Conservation (phyloP, 768 basidiomycete genomes). For the Terana coerulea region DNA sequence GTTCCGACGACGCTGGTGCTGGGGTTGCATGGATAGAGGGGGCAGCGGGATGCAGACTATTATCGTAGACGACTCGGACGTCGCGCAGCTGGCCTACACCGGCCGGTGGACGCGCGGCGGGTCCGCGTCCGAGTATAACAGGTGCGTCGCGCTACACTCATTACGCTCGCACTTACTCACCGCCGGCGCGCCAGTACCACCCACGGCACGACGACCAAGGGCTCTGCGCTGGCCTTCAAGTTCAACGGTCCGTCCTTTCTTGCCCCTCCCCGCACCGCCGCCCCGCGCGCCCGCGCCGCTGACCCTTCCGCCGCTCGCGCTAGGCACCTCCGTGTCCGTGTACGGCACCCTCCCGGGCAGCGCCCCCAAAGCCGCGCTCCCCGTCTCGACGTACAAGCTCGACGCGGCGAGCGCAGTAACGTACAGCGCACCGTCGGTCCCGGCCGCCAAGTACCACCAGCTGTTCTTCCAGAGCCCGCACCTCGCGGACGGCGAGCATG, state of each 20-base stretch:
- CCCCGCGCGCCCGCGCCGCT: background rate
- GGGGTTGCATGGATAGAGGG: too few relatives aligned
- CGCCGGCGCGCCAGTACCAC: background rate
- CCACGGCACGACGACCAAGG: background rate
- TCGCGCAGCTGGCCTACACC: background rate
- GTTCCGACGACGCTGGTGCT: too few relatives aligned
- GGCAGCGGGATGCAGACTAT: too few relatives aligned
- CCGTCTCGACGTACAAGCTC: background rate
- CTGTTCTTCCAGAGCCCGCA: background rate
- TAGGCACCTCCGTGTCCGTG: background rate
- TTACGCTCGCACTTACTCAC: background rate
- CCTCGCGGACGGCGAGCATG: background rate
- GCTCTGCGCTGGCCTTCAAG: background rate
- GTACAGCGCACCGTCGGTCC: background rate
- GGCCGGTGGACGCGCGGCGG: background rate
- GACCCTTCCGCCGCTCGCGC: background rate
- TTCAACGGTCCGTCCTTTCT: slow-evolving; percentile 1
- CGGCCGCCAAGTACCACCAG: background rate
- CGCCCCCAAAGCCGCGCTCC: background rate
- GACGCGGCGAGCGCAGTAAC: background rate
- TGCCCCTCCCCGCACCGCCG: too few relatives aligned
- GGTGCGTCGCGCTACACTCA: background rate
- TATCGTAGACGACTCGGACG: background rate
- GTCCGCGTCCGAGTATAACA: background rate
- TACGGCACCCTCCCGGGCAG: background rate